These are phyloP conservation scores for Microstegium vimineum DNA, from an alignment of 176 grass and related monocot species.

Conservation along the genomic window DNA sequence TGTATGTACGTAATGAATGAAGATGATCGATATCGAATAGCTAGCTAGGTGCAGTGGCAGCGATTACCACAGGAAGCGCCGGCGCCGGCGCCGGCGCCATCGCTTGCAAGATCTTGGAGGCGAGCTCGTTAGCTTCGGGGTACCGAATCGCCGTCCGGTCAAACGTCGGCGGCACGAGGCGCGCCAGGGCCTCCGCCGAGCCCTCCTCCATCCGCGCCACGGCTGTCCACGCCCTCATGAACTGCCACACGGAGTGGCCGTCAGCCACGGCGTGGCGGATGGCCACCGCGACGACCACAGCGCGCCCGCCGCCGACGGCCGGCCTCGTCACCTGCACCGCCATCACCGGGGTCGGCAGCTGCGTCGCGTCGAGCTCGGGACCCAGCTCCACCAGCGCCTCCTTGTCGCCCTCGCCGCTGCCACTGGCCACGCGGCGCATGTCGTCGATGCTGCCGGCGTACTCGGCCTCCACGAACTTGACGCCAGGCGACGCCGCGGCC, in stretches of 20 bases:
- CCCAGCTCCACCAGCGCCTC: conserved; percentile 29
- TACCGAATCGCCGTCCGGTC: conserved; percentile 32
- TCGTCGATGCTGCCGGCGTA: neutral
- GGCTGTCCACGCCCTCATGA: conserved; percentile 41
- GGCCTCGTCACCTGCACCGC: conserved; percentile 48
- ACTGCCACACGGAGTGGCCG: conserved; percentile 47
- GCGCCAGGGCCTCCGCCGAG: neutral
- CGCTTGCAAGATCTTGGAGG: neutral
- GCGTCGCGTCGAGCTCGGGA: neutral
- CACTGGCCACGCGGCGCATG: conserved; percentile 16
- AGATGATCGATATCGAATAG: no score
- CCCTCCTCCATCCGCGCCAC: neutral
- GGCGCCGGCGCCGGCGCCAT: conserved; percentile 39
- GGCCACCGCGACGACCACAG: conserved; percentile 18
- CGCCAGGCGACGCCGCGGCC: neutral
- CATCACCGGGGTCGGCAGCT: conserved; percentile 34
- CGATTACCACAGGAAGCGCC: conserved; percentile 20
- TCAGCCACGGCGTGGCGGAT: conserved; percentile 43
- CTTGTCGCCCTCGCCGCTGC: neutral
- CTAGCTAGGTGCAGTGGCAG: no score
- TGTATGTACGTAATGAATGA: no score
- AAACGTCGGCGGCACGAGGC: neutral
- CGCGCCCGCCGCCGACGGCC: neutral
- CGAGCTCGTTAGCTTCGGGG: neutral
- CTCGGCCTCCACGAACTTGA: conserved; percentile 47